These are phyloP conservation scores for Fraxinus americana DNA, from an alignment of 257 asterid species.

Conservation along the genomic window DNA sequence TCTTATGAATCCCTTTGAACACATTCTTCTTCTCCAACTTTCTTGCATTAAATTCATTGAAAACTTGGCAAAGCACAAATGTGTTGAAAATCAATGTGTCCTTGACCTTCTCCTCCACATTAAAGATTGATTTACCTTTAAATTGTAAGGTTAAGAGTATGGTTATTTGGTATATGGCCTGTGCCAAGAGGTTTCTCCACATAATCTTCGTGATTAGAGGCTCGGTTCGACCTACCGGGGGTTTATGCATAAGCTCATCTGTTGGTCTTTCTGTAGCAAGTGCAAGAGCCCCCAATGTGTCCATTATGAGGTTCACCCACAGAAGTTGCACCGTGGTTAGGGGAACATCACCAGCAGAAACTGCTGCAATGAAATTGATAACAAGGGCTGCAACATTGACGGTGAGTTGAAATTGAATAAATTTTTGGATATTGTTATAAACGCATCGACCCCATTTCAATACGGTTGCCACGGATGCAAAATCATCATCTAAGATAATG, in stretches of 20 bases:
- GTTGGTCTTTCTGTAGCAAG: slow-evolving; percentile 58
- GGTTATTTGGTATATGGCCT: slow-evolving; percentile 57
- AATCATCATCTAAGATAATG: slow-evolving; percentile 65
- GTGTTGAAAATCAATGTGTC: slow-evolving; percentile 61
- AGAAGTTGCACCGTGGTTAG: slow-evolving; percentile 63
- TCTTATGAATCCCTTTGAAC: slow-evolving; percentile 45
- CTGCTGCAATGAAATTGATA: slow-evolving; percentile 67
- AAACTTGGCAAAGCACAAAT: slow-evolving; percentile 73
- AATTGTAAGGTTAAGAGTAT: slow-evolving; percentile 57
- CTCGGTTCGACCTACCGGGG: slow-evolving; percentile 47
- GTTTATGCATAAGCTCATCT: slow-evolving; percentile 44
- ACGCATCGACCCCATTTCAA: slow-evolving; percentile 76
- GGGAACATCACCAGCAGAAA: slow-evolving; percentile 78
- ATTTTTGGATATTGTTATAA: slow-evolving; percentile 66
- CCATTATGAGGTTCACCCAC: slow-evolving; percentile 82
- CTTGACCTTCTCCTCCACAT: slow-evolving; percentile 40
- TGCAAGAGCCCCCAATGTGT: slow-evolving; percentile 70
- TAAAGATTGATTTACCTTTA: slow-evolving; percentile 40
- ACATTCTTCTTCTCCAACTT: slow-evolving; percentile 53
- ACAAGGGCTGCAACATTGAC: slow-evolving; percentile 65
- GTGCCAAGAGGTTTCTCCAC: slow-evolving; percentile 70
- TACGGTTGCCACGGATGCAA: slow-evolving; percentile 52
- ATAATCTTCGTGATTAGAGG: slow-evolving; percentile 61
- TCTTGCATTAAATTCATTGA: slow-evolving; percentile 51
- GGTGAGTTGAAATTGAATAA: slow-evolving; percentile 79